Evolutionary conservation across 2,329 filamentous ascomycete species (phyloP), one percentile per base, ranked within the genome.

Genomic region (Pseudogymnoascus sp.): DNA sequence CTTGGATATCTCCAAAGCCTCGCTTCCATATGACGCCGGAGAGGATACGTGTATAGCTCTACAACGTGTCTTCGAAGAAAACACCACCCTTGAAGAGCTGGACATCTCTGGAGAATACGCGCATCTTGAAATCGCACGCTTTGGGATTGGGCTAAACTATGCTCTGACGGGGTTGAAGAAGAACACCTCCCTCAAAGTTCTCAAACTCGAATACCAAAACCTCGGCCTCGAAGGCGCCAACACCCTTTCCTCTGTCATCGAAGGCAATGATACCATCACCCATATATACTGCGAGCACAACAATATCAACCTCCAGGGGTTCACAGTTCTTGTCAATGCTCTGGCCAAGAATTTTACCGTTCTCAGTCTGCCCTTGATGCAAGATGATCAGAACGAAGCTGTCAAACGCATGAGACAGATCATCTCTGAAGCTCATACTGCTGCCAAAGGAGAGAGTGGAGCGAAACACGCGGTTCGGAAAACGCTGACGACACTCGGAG

Each of bases 221-320:
- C 78, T 90, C 6, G 87, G 87, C 3, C 71, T 88, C 20, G 84
- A 86, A 71, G 87, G 87, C 32, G 86, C 87, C 3, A 88, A 82
- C 67, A 87, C 85, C 0, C 75, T 90, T 35, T 83, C 86, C 1
- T 85, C 87, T 16, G 86, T 90, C 14, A 74, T 90, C 35, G 83
- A 86, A 67, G 78, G 78, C 63, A 90, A 90, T 67, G 76, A 72
- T 2, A 81, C 80, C 1, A 74, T 90, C 4, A 78, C 80, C 25
- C 83, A 89, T 69, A 77, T 90, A 5, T 79, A 88, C 66, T 90
- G 87, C 70, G 86, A 87, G 64, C 84, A 87, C 70, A 90, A 90
- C 68, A 83, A 85, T 60, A 87, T 89, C 61, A 85, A 85, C 50
- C 76, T 89, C n/a, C 83, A 86, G 65, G 86, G 84, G 1, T 86